Base-by-base conservation (phyloP, 352 stramenopile genomes). In the Albugo laibachii region DNA sequence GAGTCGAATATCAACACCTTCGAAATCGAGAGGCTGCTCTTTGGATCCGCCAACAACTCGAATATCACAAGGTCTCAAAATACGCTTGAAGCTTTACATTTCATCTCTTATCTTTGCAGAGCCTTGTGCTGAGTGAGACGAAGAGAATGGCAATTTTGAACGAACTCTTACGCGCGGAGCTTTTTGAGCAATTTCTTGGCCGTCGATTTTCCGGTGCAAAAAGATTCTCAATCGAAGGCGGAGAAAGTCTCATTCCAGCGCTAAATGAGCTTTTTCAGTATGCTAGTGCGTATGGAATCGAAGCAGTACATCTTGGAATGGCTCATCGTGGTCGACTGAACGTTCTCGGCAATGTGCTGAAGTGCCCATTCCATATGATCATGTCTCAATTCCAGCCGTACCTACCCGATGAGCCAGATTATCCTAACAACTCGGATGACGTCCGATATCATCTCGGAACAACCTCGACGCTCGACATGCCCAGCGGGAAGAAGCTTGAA, bases 261-360 rank as follows among this genome's bases (percentile, higher is more conserved):
- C 66, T 99, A 39, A 94, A 94, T 57, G 75, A 89, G 53, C 83
- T 97, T 20, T 91, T 99, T 47, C 86, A 99, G 57, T 72, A 64
- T 37, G 93, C 92, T 4, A 95, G 77, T 49, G 86, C 97, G 43
- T 62, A 97, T 18, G 95, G 95, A 18, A 86, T 98, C 14, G 87
- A 98, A 61, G 85, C 86, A 34, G 94, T 99, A 46, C 88, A 98
- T 48, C 97, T 99, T 66, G 96, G 95, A 42, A 99, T 99, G 96
- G 88, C 95, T 15, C 96, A 99, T 65, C 80, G 95, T 47, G 95
- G 79, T 12, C 80, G 96, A 24, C 61, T 99, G 12, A 99, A 99
- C 58, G 80, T 99, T 21, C 71, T 99, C 36, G 92, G 91, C 5
- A 99, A 99, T 67, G 94, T 99, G 5, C 78, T 99, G 51, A 71